These are phyloP conservation scores for Tanacetum coccineum DNA, from an alignment of 129 eudicot genomes.

Conservation along the genomic window DNA sequence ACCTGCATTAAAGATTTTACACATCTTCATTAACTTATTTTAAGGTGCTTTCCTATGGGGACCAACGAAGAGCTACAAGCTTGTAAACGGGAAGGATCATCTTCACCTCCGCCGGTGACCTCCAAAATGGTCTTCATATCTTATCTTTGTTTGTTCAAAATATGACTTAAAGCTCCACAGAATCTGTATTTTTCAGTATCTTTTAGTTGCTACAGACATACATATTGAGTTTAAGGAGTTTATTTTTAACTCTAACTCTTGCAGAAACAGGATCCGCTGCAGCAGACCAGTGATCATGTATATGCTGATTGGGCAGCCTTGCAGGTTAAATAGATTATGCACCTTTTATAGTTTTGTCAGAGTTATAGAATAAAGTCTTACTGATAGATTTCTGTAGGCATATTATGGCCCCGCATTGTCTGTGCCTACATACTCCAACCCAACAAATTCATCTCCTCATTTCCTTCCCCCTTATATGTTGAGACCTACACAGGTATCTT, in stretches of 20 bases:
- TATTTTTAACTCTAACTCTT: background rate
- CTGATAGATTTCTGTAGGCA: conserved; percentile 43
- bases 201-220: too few relatives aligned
- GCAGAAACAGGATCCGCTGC: conserved; percentile 38
- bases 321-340: conserved; percentile 48
- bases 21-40: too few relatives aligned
- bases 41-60: too few relatives aligned
- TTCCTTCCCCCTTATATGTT: conserved; percentile 81
- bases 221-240: too few relatives aligned
- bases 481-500: conserved; percentile 87
- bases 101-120: too few relatives aligned
- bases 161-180: too few relatives aligned
- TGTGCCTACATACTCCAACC: conserved; percentile 66
- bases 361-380: background rate
- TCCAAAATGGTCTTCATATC: too few relatives aligned
- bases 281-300: conserved; percentile 57
- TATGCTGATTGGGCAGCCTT: conserved; percentile 95
- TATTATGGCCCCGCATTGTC: conserved; percentile 87
- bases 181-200: too few relatives aligned
- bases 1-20: too few relatives aligned
- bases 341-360: background rate
- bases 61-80: too few relatives aligned
- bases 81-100: too few relatives aligned
- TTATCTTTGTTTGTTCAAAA: too few relatives aligned
- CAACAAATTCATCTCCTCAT: conserved; percentile 69